Base-by-base conservation (phyloP, 768 basidiomycete species). In the Panaeolus papilionaceus region DNA sequence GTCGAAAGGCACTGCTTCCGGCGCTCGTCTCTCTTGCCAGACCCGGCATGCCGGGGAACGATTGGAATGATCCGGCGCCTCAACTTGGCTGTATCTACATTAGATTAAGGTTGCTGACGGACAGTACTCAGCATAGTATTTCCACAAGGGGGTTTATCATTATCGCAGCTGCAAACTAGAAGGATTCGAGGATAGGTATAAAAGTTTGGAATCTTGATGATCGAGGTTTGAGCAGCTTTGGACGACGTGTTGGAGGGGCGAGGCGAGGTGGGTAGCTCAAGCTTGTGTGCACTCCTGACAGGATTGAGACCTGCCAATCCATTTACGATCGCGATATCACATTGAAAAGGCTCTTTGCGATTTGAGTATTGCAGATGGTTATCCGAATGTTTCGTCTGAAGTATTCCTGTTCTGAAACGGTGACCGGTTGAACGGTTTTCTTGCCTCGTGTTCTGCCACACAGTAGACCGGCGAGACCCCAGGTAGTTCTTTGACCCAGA, bases 361-460 rank as follows among this genome's bases (percentile, higher is more conserved):
- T 16, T 58, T 58, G 54, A 58, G 54, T 58, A 7, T 58, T 58
- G 33, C 54, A 58, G 54, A 58, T 58, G 54, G 54, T 37, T 58
- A 58, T 58, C 54, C 54, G 54, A 58, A 58, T 58, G 54, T 58
- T 58, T 58, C 54, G 54, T 58, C 54, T 58, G 54, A 58, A 58
- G 54, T 58, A 58, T 58, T 58, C 54, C 54, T 58, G 54, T 58
- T 58, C 54, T 58, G 54, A 58, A 58, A 58, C 54, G 54, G 54
- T 28, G 28, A 58, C 54, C 54, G 26, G 54, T 58, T 58, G 28
- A 58, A 37, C 26, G 28, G 54, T 58, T 58, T 58, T 28, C 20
- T 58, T 58, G 54, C 54, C 54, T 58, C 54, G 54, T 58, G 54
- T 33, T 14, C 54, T 58, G 54, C 54, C 54, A 58, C 33, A 58